Evolutionary conservation across 202 grass and related monocot genomes (phyloP), one percentile per base, ranked within the genome.

Genomic region (Panicum hallii): DNA sequence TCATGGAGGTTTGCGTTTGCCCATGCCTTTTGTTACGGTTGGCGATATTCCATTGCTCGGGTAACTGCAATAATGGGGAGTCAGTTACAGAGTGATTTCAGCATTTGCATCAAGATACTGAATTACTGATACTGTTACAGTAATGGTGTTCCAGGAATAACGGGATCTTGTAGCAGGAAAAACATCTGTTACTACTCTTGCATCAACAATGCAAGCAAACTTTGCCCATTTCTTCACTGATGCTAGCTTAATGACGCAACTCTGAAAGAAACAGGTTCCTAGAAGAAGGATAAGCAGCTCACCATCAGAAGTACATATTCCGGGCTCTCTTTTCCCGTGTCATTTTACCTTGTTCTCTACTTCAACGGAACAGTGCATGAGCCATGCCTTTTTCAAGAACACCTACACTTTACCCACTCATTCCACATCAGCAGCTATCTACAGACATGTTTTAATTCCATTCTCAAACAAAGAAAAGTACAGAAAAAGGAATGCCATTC

Each of bases 41-140:
- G 40, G 41, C 23, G 13, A 32, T 32, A 62, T 32, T 63, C 47
- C 12, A n/a, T 22, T 19, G 34, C 19, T 20, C 19, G 2, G 52
- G 52, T n/a, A 63, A 16, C 41, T 61, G 9, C 57, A 34, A 63
- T 11, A 26, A 26, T 26, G 54, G 7, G 55, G 41, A 63, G 42
- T 46, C 67, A 14, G 32, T 80, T 80, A 54, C 64, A 81, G 49
- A 44, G 40, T 78, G 65, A 57, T 56, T 79, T 50, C 77, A 49
- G 5, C 43, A 15, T 20, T 2, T 0, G 16, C 40, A 68, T 44
- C 9, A 5, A 19, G 7, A 22, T 9, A n/a, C 3, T 7, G 43
- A 20, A 34, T 34, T 34, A 34, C 11, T 48, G 11, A 48, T 48
- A 48, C 11, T 48, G 47, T 48, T 34, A 34, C 34, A 48, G 11